These are phyloP conservation scores for Kodamaea derodonti DNA, from an alignment of 1,139 yeast genomes.

Conservation along the genomic window DNA sequence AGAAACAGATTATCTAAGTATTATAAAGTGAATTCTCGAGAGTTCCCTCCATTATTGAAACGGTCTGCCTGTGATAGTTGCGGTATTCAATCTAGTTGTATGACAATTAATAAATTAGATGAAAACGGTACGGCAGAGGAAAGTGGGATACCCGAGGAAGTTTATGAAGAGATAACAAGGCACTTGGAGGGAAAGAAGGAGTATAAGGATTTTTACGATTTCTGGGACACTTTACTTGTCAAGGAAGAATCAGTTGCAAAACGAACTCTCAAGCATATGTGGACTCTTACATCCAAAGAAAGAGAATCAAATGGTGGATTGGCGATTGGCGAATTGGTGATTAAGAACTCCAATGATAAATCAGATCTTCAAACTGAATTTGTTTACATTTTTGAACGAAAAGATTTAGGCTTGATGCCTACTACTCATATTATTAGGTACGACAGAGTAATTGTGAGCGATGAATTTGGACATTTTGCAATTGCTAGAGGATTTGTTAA, in stretches of 20 bases:
- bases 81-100: constrained; percentile 57
- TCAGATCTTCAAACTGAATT: constrained; percentile 25
- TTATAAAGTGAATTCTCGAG: constrained; percentile 46
- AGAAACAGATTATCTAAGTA: constrained; percentile 68
- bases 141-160: constrained; percentile 44
- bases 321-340: constrained; percentile 47
- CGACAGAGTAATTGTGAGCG: constrained; percentile 71
- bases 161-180: constrained; percentile 44
- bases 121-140: constrained; percentile 54
- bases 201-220: constrained; percentile 54
- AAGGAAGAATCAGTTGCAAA: constrained; percentile 66
- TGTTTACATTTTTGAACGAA: constrained; percentile 24
- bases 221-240: constrained; percentile 73
- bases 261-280: constrained; percentile 57
- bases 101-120: constrained; percentile 57
- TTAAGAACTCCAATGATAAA: constrained; percentile 28
- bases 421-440: constrained; percentile 43
- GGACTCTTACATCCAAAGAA: constrained; percentile 58
- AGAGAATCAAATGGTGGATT: constrained; percentile 62
- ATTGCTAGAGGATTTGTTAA: constrained; percentile 60
- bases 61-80: constrained; percentile 68
- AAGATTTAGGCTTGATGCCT: constrained; percentile 17
- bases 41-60: constrained; percentile 57
- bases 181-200: constrained; percentile 41
- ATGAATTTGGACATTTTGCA: constrained; percentile 75